phyloP scores from a whole-genome alignment of 345 rosid species.

The Euphorbia tirucalli region DNA sequence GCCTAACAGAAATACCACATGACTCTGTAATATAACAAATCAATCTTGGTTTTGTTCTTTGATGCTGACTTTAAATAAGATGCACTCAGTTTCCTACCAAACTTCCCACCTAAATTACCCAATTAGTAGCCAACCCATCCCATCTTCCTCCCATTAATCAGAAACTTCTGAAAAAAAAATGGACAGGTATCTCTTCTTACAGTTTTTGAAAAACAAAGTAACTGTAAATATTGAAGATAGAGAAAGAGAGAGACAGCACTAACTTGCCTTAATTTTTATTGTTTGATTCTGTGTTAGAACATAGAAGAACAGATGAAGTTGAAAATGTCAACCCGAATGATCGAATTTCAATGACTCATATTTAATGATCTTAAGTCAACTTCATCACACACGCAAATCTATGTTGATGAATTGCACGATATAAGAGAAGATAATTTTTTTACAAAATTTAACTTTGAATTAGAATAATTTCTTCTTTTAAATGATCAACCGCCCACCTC shows the following conservation, averaged over 20 bases:
- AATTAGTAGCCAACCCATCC: not conserved
- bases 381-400: not conserved
- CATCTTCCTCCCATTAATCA: not conserved
- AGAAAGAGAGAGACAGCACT: too few relatives aligned
- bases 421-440: not conserved
- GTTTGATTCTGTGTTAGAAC: too few relatives aligned
- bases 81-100: not conserved
- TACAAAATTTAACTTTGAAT: too few relatives aligned
- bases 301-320: too few relatives aligned
- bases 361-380: conserved; percentile 17
- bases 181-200: too few relatives aligned
- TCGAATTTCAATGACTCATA: conserved; percentile 1
- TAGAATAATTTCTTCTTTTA: not conserved
- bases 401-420: not conserved
- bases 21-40: not conserved
- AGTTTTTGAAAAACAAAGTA: too few relatives aligned
- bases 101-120: not conserved
- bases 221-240: too few relatives aligned
- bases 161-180: too few relatives aligned
- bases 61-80: not conserved
- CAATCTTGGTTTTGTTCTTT: not conserved
- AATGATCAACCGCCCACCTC: not conserved
- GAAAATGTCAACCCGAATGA: not conserved
- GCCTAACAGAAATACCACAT: not conserved
- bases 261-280: too few relatives aligned